Percentiles rank a stretch among this genome's conserved stretches.
Evolutionary conservation across 2,329 filamentous ascomycete species (phyloP).

Genomic region (Ophiocordyceps australis): DNA sequence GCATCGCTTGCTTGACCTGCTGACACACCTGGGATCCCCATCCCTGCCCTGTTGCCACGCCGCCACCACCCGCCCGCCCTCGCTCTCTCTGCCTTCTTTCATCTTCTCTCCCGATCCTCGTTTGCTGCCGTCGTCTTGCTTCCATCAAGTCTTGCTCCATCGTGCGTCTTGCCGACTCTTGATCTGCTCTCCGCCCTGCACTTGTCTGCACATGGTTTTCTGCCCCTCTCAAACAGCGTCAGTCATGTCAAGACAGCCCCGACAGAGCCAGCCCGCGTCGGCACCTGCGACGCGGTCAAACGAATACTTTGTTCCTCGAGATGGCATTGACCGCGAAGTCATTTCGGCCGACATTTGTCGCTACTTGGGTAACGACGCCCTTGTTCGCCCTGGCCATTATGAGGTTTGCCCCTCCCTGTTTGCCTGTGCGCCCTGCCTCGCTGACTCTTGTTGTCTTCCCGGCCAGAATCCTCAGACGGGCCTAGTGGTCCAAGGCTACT

Average conservation of each 20-base stretch:
- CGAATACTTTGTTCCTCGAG: constrained; percentile 64
- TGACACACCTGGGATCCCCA: too few species aligned
- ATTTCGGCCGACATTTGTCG: constrained; percentile 74
- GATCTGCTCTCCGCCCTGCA: constrained; percentile 4
- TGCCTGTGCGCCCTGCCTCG: neutral
- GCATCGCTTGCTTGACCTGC: too few species aligned
- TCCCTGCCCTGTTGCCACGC: too few species aligned
- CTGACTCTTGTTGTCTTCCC: neutral
- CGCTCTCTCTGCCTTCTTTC: too few species aligned
- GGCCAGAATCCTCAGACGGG: constrained; percentile 32
- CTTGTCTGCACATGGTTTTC: constrained; percentile 4
- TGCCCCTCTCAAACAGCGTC: constrained; percentile 2
- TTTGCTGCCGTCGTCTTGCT: constrained; percentile 5
- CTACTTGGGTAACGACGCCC: constrained; percentile 67
- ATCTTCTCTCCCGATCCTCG: neutral
- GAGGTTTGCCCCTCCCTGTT: constrained; percentile 32
- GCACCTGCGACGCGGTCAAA: constrained; percentile 37
- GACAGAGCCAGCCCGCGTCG: constrained; percentile 16
- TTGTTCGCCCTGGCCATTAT: constrained; percentile 57
- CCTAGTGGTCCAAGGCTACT: constrained; percentile 52
- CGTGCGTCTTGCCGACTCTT: too few species aligned
- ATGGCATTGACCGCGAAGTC: constrained; percentile 69
- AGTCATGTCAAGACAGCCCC: constrained; percentile 20
- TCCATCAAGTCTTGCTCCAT: constrained; percentile 3
- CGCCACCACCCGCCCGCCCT: too few species aligned